phyloP scores from a whole-genome alignment of 106 monocot species.

The Posidonia australis region DNA sequence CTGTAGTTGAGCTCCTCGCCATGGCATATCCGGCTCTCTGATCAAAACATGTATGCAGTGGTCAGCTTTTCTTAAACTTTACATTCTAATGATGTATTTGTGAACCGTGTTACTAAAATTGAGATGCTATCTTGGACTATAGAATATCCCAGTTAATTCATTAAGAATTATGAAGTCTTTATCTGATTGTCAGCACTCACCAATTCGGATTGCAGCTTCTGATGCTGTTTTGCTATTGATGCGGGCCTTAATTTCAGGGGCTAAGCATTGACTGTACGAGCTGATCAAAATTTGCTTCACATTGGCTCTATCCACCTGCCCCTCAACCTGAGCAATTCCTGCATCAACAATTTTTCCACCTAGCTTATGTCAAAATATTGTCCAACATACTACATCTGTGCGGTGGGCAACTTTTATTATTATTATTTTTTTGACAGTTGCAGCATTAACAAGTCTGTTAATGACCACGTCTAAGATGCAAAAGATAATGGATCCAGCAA shows the following conservation, averaged over 20 bases:
- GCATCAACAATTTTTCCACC: not conserved
- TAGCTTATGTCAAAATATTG: too few species aligned
- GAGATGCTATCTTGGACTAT: too few species aligned
- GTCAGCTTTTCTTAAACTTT: not conserved
- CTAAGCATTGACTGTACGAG: constrained; percentile 52
- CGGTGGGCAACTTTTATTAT: too few species aligned
- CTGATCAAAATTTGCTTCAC: constrained; percentile 47
- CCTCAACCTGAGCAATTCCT: constrained; percentile 40
- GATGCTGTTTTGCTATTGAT: constrained; percentile 9
- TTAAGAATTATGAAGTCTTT: too few species aligned
- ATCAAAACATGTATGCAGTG: not conserved
- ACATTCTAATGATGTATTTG: not conserved
- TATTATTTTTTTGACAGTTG: too few species aligned
- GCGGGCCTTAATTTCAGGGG: constrained; percentile 38
- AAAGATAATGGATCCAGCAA: too few species aligned
- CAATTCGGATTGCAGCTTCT: constrained; percentile 1
- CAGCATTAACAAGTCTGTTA: too few species aligned
- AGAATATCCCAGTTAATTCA: too few species aligned
- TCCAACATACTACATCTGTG: too few species aligned
- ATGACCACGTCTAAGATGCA: too few species aligned
- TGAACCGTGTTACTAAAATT: too few species aligned
- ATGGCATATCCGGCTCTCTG: constrained; percentile 2
- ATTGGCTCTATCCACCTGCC: constrained; percentile 27
- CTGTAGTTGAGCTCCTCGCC: constrained; percentile 6
- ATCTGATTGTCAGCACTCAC: not conserved